These are phyloP conservation scores for Mycena rebaudengoi DNA, from an alignment of 768 basidiomycete species.

Conservation along the genomic window DNA sequence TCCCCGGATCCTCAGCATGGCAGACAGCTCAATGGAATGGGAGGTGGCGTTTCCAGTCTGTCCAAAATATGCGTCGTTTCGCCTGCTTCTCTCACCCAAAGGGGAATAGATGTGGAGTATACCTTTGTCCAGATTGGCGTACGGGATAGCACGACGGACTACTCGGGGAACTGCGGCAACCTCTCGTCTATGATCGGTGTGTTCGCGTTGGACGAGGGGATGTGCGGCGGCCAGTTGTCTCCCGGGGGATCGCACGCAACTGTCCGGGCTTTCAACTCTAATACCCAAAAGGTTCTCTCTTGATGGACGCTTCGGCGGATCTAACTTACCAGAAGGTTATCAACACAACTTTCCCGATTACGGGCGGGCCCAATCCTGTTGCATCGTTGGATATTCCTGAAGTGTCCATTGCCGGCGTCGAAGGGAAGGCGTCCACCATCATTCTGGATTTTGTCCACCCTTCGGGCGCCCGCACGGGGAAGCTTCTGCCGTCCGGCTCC, in stretches of 20 bases:
- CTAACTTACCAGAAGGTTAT: constrained; percentile 73
- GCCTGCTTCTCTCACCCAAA: constrained; percentile 51
- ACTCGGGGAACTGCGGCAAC: constrained; percentile 81
- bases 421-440: constrained; percentile 71
- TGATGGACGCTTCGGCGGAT: too few relatives aligned
- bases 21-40: constrained; percentile 84
- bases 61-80: constrained; percentile 79
- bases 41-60: constrained; percentile 77
- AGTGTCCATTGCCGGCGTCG: constrained; percentile 71
- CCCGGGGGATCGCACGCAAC: constrained; percentile 42
- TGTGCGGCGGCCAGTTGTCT: constrained; percentile 47
- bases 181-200: constrained; percentile 75
- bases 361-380: constrained; percentile 27
- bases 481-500: constrained; percentile 69
- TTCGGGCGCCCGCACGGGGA: constrained; percentile 74
- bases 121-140: constrained; percentile 75
- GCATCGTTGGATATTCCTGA: constrained; percentile 61
- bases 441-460: constrained; percentile 72
- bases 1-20: constrained; percentile 76
- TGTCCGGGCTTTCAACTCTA: constrained; percentile 73
- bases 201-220: constrained; percentile 73
- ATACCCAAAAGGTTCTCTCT: constrained; percentile 74
- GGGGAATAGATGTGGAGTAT: constrained; percentile 70
- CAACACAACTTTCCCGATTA: constrained; percentile 74
- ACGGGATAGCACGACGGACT: constrained; percentile 66